Evolutionary conservation across 257 asterid genomes (phyloP).

Genomic region (Leptodermis oblonga): DNA sequence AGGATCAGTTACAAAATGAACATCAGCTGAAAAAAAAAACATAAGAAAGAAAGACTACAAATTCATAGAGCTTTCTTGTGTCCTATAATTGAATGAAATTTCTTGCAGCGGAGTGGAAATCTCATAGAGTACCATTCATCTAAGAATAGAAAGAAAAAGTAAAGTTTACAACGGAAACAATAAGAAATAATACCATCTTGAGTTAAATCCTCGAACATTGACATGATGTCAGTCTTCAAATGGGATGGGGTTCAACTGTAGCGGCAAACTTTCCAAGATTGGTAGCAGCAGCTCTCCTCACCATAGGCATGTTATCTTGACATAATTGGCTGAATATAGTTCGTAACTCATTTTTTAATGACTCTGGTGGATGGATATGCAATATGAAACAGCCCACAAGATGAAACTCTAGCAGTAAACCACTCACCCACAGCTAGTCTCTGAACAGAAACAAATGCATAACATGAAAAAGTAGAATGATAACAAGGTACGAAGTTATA

Average conservation of each 20-base stretch:
- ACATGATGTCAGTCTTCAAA: constrained; percentile 35
- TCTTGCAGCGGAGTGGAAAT: not conserved
- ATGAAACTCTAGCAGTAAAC: constrained; percentile 55
- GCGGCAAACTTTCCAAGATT: constrained; percentile 39
- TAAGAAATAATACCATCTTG: constrained; percentile 49
- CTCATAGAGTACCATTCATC: not conserved
- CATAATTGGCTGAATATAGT: constrained; percentile 28
- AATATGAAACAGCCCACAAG: constrained; percentile 49
- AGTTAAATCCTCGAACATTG: constrained; percentile 71
- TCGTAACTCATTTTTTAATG: constrained; percentile 29
- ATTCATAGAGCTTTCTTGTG: not conserved
- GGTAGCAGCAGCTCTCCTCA: constrained; percentile 37
- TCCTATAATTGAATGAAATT: not conserved
- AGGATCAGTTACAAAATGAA: not conserved
- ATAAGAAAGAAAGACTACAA: not conserved
- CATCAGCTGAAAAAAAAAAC: not conserved
- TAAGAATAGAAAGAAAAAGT: not conserved
- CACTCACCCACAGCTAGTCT: constrained; percentile 50
- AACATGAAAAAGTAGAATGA: not conserved
- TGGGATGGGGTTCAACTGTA: constrained; percentile 29
- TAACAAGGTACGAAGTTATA: not conserved
- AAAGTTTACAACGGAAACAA: not conserved
- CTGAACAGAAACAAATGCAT: constrained; percentile 19
- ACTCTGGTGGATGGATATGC: constrained; percentile 45
- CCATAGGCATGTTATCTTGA: constrained; percentile 38